Base-by-base conservation (phyloP, 768 basidiomycete species). In the Boletus tomentosulus region DNA sequence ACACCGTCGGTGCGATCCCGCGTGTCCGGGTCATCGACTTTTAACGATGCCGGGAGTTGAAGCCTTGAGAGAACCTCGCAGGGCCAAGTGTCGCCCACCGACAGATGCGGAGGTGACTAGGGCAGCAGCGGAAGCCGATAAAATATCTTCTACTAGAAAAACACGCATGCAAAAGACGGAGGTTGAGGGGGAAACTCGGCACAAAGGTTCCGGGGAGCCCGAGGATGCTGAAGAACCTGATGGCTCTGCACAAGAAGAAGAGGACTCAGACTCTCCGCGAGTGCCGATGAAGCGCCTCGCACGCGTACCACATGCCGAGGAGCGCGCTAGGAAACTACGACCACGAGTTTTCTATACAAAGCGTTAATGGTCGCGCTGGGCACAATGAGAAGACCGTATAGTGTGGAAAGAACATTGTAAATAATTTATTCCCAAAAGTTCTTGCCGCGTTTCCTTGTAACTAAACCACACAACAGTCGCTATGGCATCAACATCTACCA, bases 21-120 rank as follows among this genome's bases (percentile, higher is more conserved):
- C 35, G 6, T 66, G 65, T 47, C 65, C 66, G 16, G 66, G 65
- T 33, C 31, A 65, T 51, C 57, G 63, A 12, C 48, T 67, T 30
- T 52, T 65, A 16, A 31, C 16, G 12, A 55, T 62, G 60, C 35
- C 60, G 3, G 6, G 15, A 3, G n/a, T 27, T n/a, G 62, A 62
- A 1, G 66, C 63, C 9, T 8, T 52, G 48, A 63, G 37, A 38
- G 63, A 62, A 48, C 63, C 63, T 47, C 65, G 65, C 8, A 55
- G 35, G 42, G 52, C 50, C 42, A 67, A 52, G 37, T 65, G 66
- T 46, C 57, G 65, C 10, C 48, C 45, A 28, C 66, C 65, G 5
- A 48, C 60, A 15, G 65, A 65, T 13, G 55, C 50, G 10, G 65
- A 66, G 28, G 15, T 66, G 19, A 48, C 57, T 27, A 16, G 53